Conservation (phyloP, 352 stramenopile species). For the Blastocystis sp. region DNA sequence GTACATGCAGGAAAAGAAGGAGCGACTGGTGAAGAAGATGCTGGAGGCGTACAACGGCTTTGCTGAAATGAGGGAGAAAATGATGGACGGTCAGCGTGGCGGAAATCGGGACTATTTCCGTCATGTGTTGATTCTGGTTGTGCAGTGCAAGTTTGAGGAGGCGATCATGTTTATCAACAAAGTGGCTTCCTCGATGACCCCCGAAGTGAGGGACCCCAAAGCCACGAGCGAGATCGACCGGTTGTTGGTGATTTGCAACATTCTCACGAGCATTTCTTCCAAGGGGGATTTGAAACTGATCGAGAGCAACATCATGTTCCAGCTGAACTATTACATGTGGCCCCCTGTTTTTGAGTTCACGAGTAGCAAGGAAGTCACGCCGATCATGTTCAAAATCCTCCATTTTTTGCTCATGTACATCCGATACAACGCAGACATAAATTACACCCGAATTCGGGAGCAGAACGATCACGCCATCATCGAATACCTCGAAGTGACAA, state of each 20-base stretch:
- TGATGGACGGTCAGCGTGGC: not conserved
- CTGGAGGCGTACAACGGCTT: not conserved
- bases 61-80: not conserved
- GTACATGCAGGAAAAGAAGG: not conserved
- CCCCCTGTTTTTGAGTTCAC: not conserved
- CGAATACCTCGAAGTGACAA: not conserved
- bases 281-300: slow-evolving; percentile 23
- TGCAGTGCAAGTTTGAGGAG: slow-evolving; percentile 52
- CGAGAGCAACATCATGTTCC: not conserved
- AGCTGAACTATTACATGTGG: slow-evolving; percentile 26
- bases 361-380: not conserved
- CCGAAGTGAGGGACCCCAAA: not conserved
- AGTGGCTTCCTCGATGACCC: not conserved
- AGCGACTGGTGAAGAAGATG: slow-evolving; percentile 24
- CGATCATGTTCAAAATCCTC: slow-evolving; percentile 18
- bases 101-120: not conserved
- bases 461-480: not conserved
- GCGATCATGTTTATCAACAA: slow-evolving; percentile 30
- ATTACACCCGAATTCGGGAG: not conserved
- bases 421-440: not conserved
- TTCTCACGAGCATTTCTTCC: not conserved
- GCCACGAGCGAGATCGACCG: not conserved
- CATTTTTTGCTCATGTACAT: slow-evolving; percentile 37
- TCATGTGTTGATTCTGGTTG: slow-evolving; percentile 7
- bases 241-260: slow-evolving; percentile 22